Percentiles rank a stretch among this genome's conserved stretches.
phyloP scores from a whole-genome alignment of 2,329 filamentous ascomycete genomes.

The Aspergillus sp. region DNA sequence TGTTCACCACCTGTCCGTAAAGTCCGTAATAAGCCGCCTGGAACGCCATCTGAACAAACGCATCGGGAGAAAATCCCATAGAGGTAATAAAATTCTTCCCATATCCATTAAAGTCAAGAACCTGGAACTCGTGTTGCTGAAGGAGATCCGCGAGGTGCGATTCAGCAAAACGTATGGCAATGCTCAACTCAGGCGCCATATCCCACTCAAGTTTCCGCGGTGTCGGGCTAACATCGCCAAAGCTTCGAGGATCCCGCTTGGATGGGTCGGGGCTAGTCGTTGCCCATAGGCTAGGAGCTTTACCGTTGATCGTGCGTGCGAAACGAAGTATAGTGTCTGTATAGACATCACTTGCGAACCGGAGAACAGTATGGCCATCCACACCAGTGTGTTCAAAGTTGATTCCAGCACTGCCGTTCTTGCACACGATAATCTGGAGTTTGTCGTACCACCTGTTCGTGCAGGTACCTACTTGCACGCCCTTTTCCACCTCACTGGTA shows the following conservation, averaged over 20 bases:
- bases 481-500: conserved; percentile 84
- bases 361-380: conserved; percentile 92
- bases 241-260: conserved; percentile 86
- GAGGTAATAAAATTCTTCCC: conserved; percentile 98
- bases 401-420: conserved; percentile 97
- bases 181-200: conserved; percentile 86
- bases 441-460: conserved; percentile 99
- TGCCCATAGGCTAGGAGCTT: conserved; percentile 88
- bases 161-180: conserved; percentile 91
- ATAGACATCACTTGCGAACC: conserved; percentile 94
- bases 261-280: conserved; percentile 87
- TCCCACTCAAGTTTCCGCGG: conserved; percentile 98
- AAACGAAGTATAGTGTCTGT: conserved; percentile 97
- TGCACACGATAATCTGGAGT: conserved; percentile 97
- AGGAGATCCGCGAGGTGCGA: conserved; percentile 91
- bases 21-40: conserved; percentile 97
- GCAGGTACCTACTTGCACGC: conserved; percentile 94
- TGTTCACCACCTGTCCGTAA: conserved; percentile 90
- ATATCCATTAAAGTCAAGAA: conserved; percentile 82
- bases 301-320: conserved; percentile 90
- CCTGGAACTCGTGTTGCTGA: conserved; percentile 93
- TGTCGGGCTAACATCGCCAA: conserved; percentile 89
- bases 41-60: conserved; percentile 98
- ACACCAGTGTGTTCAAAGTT: conserved; percentile 99
- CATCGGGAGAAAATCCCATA: conserved; percentile 95